These are phyloP conservation scores for Lyophyllum atratum DNA, from an alignment of 768 basidiomycete species.

Conservation along the genomic window DNA sequence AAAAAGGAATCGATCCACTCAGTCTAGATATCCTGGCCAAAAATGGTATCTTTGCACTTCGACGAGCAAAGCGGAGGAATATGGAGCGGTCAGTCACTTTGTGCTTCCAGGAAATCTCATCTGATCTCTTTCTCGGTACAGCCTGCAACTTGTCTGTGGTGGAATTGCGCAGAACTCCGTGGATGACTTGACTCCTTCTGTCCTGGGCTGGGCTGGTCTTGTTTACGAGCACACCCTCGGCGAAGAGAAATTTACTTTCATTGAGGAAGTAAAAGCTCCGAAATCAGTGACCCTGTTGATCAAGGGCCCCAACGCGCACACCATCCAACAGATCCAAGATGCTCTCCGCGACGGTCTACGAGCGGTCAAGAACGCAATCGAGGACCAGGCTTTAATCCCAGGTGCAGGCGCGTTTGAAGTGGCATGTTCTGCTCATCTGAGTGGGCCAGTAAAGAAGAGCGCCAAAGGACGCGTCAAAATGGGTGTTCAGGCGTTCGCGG, in stretches of 20 bases:
- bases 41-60: slow-evolving; percentile 92
- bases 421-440: slow-evolving; percentile 84
- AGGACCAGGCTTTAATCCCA: slow-evolving; percentile 86
- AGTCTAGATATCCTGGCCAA: slow-evolving; percentile 95
- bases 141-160: slow-evolving; percentile 91
- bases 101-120: slow-evolving; percentile 1
- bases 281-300: slow-evolving; percentile 95
- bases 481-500: slow-evolving; percentile 96
- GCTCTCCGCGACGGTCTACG: slow-evolving; percentile 97
- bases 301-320: slow-evolving; percentile 97
- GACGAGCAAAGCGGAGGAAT: slow-evolving; percentile 95
- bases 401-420: slow-evolving; percentile 99
- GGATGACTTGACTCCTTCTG: slow-evolving; percentile 88
- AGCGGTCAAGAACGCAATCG: slow-evolving; percentile 94
- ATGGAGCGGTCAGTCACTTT: slow-evolving; percentile 83
- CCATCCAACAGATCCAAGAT: slow-evolving; percentile 95
- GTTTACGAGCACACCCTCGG: slow-evolving; percentile 99
- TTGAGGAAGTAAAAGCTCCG: slow-evolving; percentile 95
- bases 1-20: slow-evolving; percentile 98
- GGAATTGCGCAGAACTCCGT: slow-evolving; percentile 97
- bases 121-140: slow-evolving; percentile 28
- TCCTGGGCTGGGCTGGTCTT: slow-evolving; percentile 96
- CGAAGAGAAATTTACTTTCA: slow-evolving; percentile 97
- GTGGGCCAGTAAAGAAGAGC: slow-evolving; percentile 73
- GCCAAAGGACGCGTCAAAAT: slow-evolving; percentile 96